Percentiles rank a stretch among this genome's conserved stretches.
Conservation (phyloP, 495 filamentous ascomycete genomes). For the Aspergillus heteromorphus region DNA sequence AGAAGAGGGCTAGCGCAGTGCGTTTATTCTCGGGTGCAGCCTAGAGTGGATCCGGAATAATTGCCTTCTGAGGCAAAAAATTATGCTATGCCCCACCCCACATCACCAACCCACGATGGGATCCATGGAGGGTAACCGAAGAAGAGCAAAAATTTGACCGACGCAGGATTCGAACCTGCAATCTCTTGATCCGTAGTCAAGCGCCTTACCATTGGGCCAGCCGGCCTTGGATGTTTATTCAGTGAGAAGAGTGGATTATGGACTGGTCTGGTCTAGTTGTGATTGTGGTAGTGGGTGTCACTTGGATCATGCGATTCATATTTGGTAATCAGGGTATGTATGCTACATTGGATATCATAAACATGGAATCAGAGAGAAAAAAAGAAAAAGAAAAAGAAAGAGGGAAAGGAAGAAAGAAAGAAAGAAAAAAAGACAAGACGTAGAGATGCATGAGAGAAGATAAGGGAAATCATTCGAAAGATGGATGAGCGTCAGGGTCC, state of each 20-base stretch:
- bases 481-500: slow-evolving; percentile 2
- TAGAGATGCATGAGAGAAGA: not conserved
- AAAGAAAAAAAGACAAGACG: slow-evolving; percentile 5
- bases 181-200: slow-evolving; percentile 69
- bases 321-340: not conserved
- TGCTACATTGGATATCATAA: slow-evolving; percentile 5
- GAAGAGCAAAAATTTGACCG: slow-evolving; percentile 29
- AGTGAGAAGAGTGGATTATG: not conserved
- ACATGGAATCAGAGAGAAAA: not conserved
- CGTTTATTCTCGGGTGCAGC: too few species aligned
- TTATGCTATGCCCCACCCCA: too few species aligned
- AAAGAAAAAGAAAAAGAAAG: not conserved
- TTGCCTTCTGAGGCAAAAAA: too few species aligned
- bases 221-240: slow-evolving; percentile 21
- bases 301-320: not conserved
- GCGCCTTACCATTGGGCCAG: slow-evolving; percentile 68
- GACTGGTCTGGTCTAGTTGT: too few species aligned
- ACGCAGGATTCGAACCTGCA: slow-evolving; percentile 45
- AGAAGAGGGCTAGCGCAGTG: too few species aligned
- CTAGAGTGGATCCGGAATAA: too few species aligned
- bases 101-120: not conserved
- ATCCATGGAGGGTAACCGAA: too few species aligned
- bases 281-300: too few species aligned
- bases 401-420: slow-evolving; percentile 4
- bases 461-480: slow-evolving; percentile 9